A percentile compares a stretch with the other conserved stretches of the same genome.
These are phyloP conservation scores for Zymoseptoria brevis DNA, from an alignment of 2,329 filamentous ascomycete genomes.

Conservation along the genomic window DNA sequence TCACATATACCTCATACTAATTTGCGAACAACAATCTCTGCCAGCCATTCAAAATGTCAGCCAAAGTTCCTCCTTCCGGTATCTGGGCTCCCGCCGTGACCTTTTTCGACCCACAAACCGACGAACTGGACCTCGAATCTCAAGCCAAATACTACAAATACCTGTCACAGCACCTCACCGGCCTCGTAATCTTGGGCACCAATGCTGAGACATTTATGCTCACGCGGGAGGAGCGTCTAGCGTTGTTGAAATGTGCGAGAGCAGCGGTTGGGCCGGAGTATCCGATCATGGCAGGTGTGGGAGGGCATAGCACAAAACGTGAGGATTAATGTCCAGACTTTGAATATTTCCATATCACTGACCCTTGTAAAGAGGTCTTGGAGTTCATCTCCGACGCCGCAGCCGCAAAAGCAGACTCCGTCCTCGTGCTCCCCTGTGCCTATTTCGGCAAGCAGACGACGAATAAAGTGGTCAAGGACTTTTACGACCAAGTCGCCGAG, in stretches of 20 bases:
- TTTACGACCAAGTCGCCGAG: constrained; percentile 46
- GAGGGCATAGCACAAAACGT: constrained; percentile 37
- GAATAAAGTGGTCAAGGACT: constrained; percentile 33
- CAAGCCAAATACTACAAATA: constrained; percentile 40
- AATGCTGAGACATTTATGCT: constrained; percentile 42
- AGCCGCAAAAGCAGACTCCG: constrained; percentile 37
- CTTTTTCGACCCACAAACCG: constrained; percentile 36
- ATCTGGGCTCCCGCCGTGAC: constrained; percentile 38
- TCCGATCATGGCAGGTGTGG: constrained; percentile 39
- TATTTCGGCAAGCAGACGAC: constrained; percentile 41
- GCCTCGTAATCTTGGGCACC: constrained; percentile 41
- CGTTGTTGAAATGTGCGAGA: constrained; percentile 35
- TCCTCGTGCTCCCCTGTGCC: constrained; percentile 35
- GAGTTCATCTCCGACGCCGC: constrained; percentile 37
- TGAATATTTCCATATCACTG: no score
- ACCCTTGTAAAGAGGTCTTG: constrained; percentile 21
- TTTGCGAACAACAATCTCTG: no score
- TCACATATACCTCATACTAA: no score
- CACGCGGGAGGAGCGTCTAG: constrained; percentile 35
- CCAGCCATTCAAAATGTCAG: not conserved
- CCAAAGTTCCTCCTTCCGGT: constrained; percentile 45
- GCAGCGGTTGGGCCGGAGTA: constrained; percentile 35
- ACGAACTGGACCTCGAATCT: constrained; percentile 34
- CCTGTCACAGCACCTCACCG: constrained; percentile 36
- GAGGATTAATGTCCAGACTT: no score